phyloP scores from a whole-genome alignment of 805 yeast species.

The Metschnikowia sp. region DNA sequence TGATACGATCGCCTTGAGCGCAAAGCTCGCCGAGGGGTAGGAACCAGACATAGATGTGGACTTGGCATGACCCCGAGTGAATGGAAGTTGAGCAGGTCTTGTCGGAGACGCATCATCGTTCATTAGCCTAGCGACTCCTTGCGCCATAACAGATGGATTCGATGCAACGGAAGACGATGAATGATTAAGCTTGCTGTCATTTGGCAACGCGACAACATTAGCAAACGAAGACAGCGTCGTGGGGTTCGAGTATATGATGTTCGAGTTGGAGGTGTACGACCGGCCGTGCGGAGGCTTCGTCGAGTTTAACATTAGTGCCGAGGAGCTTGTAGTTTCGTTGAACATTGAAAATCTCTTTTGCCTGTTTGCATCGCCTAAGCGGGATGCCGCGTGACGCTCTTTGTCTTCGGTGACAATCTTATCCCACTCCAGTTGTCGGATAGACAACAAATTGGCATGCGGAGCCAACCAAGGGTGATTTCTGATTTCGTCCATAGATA shows the following conservation, averaged over 20 bases:
- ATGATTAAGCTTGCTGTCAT: constrained; percentile 13
- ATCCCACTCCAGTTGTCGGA: constrained; percentile 92
- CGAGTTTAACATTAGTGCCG: constrained; percentile 31
- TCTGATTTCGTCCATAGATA: constrained; percentile 64
- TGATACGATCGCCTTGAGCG: constrained; percentile 70
- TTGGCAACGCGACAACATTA: constrained; percentile 50
- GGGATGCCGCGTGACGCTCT: constrained; percentile 13
- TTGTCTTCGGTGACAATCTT: constrained; percentile 37
- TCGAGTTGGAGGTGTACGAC: constrained; percentile 33
- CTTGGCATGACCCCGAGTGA: constrained; percentile 27
- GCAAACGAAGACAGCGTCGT: constrained; percentile 59
- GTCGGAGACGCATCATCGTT: constrained; percentile 8
- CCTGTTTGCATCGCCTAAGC: constrained; percentile 18
- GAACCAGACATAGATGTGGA: constrained; percentile 28
- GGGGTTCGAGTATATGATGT: constrained; percentile 48
- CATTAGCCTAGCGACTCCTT: not conserved
- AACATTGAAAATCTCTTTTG: constrained; percentile 46
- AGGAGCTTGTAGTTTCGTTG: constrained; percentile 38
- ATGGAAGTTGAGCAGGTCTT: constrained; percentile 3
- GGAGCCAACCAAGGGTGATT: constrained; percentile 88
- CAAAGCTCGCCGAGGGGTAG: constrained; percentile 59
- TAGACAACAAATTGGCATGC: constrained; percentile 75
- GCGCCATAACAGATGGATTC: not conserved
- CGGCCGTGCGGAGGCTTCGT: constrained; percentile 26
- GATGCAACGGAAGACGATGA: constrained; percentile 23